Evolutionary conservation across 164 flowering plant species (phyloP), one percentile per base, ranked within the genome.

Genomic region (Dillenia suffruticosa): DNA sequence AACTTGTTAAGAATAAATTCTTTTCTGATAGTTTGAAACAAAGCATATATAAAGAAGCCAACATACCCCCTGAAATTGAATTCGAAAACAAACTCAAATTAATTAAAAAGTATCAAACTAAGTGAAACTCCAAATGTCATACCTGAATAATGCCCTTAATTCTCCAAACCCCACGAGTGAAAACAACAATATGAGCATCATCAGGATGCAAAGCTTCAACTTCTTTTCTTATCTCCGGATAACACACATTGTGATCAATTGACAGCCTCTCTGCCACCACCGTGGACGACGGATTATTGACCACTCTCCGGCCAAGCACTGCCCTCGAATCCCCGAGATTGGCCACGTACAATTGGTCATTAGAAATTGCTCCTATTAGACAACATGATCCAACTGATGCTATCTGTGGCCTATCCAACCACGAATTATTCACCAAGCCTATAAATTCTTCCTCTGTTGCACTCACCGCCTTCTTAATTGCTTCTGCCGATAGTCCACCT

Each of bases 81-180:
- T 19, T 19, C 22, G 22, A 19, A 19, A 19, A 1, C 22, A 19
- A 19, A 19, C 22, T 19, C 22, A 19, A 19, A 19, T 19, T 19
- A 19, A 19, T 19, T 19, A 19, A 19, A 19, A 19, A 19, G 22
- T 1, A 19, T 19, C 22, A 19, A 19, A 19, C 22, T 44, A 32
- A 57, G 15, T 32, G 47, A 57, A 32, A 44, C 40, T 13, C 13
- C 59, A 56, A 47, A 56, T 48, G 32, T 50, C 24, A 11, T 74
- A 81, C 86, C 84, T 80, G 84, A 68, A 80, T 82, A 46, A 82
- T 80, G 57, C 87, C 87, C 66, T 76, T 82, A 15, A 82, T 76
- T 56, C 87, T 67, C 87, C 87, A 82, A 66, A 73, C 82, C 9
- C 87, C 84, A 0, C 77, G 79, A 40, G 64, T 68, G 59, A 72